Evolutionary conservation across 2,329 filamentous ascomycete genomes (phyloP).

Genomic region (Aspergillus felis): DNA sequence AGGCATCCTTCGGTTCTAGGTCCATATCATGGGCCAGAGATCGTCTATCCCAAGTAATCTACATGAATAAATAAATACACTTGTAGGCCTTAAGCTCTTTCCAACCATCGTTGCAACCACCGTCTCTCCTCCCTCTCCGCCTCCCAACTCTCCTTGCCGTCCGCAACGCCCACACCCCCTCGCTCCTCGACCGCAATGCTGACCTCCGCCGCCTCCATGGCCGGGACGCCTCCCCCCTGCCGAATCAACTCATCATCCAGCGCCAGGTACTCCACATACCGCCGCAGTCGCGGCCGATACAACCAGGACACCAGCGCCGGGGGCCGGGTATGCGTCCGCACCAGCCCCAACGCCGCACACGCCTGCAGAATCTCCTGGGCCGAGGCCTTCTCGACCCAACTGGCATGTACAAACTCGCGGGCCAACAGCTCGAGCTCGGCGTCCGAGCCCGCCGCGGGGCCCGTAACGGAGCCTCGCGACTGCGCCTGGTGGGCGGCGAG

Average conservation of each 20-base stretch:
- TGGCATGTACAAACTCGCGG: constrained; percentile 17
- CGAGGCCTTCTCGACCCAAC: constrained; percentile 18
- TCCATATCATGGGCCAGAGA: neutral
- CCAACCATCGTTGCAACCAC: constrained; percentile 37
- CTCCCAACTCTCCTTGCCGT: constrained; percentile 17
- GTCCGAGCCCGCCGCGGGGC: constrained; percentile 13
- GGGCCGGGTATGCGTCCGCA: constrained; percentile 39
- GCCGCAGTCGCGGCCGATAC: constrained; percentile 52
- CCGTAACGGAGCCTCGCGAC: constrained; percentile 9
- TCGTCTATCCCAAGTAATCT: neutral
- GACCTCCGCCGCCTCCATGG: constrained; percentile 62
- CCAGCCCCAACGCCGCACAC: constrained; percentile 33
- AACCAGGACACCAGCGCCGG: constrained; percentile 38
- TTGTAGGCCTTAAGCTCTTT: constrained; percentile 7
- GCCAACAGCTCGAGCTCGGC: constrained; percentile 30
- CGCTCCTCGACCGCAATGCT: constrained; percentile 67
- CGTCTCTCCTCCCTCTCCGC: constrained; percentile 29
- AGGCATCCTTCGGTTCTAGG: neutral
- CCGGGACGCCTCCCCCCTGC: constrained; percentile 57
- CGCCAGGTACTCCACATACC: constrained; percentile 60
- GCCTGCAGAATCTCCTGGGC: constrained; percentile 27
- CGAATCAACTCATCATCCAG: constrained; percentile 68
- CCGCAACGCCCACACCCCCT: constrained; percentile 44
- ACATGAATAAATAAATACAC: neutral
- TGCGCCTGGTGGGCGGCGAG: constrained; percentile 20